These are phyloP conservation scores for Ammopiptanthus mongolicus DNA, from an alignment of 306 rosid species.

Conservation along the genomic window DNA sequence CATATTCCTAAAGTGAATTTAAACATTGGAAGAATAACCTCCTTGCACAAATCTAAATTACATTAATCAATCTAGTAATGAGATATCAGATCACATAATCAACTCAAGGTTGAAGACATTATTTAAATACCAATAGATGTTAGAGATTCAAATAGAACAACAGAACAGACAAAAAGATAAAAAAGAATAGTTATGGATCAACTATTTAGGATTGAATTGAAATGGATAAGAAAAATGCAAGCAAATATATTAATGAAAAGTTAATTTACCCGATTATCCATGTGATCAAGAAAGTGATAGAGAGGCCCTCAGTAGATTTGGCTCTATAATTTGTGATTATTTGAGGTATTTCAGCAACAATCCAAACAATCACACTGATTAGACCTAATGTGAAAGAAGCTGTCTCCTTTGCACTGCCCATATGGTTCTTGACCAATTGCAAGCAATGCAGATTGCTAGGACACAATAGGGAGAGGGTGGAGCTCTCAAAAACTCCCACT, in stretches of 20 bases:
- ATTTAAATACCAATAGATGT: neutral
- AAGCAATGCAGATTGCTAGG: constrained; percentile 37
- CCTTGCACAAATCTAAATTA: neutral
- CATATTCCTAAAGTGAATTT: neutral
- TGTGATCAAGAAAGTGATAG: constrained; percentile 66
- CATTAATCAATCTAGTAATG: neutral
- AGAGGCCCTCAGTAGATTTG: constrained; percentile 74
- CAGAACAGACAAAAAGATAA: neutral
- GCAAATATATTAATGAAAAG: neutral
- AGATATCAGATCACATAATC: constrained; percentile 5
- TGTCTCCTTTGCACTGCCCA: constrained; percentile 42
- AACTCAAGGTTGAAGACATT: neutral
- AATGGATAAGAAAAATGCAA: neutral
- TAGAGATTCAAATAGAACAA: constrained; percentile 8
- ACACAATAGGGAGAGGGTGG: constrained; percentile 26
- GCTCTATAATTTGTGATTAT: constrained; percentile 56
- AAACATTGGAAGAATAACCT: neutral
- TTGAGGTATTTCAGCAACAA: constrained; percentile 86
- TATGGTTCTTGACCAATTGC: constrained; percentile 33
- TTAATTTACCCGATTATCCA: constrained; percentile 69
- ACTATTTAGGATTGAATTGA: neutral
- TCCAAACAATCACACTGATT: constrained; percentile 64
- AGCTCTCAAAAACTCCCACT: constrained; percentile 32
- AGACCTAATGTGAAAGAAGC: constrained; percentile 58
- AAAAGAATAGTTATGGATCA: neutral